A percentile compares a stretch with the other conserved stretches of the same genome.
Evolutionary conservation across 1,284 basidiomycete species (phyloP).

Genomic region (Moesziomyces antarcticus): DNA sequence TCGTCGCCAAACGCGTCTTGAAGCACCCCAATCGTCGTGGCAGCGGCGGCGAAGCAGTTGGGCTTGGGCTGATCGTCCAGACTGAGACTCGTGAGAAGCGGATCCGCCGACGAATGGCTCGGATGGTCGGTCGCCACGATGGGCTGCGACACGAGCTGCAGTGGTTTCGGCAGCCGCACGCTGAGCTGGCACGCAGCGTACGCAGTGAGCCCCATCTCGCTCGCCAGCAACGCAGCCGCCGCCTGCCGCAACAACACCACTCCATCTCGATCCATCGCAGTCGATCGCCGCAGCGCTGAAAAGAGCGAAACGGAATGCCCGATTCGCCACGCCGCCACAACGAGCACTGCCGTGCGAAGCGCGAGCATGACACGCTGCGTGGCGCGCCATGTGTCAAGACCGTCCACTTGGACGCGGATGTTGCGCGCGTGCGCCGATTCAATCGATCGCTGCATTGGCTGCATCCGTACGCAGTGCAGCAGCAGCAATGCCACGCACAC

Average conservation of each 20-base stretch:
- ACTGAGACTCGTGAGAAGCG: constrained; percentile 29
- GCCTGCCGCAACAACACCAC: constrained; percentile 8
- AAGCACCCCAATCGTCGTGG: too few relatives aligned
- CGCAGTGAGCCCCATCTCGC: constrained; percentile 13
- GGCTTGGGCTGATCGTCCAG: constrained; percentile 18
- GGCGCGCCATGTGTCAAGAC: constrained; percentile 8
- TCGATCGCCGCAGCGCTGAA: neutral
- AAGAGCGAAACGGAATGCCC: neutral
- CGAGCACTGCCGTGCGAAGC: constrained; percentile 1
- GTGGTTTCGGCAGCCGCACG: constrained; percentile 14
- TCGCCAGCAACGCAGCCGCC: constrained; percentile 3
- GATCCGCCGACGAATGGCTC: constrained; percentile 1
- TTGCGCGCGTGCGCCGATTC: constrained; percentile 16
- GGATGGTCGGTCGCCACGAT: neutral
- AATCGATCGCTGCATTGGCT: constrained; percentile 22
- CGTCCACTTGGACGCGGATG: constrained; percentile 15
- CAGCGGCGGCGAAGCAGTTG: too few relatives aligned
- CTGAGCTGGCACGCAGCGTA: constrained; percentile 13
- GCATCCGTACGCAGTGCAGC: neutral
- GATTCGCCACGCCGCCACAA: neutral
- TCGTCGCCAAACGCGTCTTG: neutral
- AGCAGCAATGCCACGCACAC: constrained; percentile 9
- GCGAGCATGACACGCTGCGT: constrained; percentile 8
- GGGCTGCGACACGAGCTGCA: constrained; percentile 37
- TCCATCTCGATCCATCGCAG: neutral